These are phyloP conservation scores for Ephemerocybe angulata DNA, from an alignment of 768 basidiomycete species.

Conservation along the genomic window DNA sequence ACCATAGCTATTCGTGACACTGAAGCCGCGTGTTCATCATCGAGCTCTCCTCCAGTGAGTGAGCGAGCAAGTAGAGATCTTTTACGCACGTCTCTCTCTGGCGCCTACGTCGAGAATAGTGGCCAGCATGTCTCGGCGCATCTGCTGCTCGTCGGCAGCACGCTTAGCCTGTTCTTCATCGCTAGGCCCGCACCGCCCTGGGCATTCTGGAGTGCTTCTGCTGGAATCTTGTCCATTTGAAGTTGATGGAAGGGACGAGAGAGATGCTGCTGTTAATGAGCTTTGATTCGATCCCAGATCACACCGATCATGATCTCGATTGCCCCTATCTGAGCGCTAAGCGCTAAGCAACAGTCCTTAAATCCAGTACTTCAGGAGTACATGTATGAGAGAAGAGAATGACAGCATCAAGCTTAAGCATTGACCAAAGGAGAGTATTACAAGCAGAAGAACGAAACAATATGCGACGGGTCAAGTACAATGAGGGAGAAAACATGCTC, in stretches of 20 bases:
- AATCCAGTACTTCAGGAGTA: not conserved
- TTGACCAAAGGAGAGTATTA: constrained; percentile 4
- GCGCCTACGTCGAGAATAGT: constrained; percentile 76
- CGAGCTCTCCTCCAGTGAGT: not conserved
- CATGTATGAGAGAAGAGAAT: not conserved
- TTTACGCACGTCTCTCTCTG: constrained; percentile 68
- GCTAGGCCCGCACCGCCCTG: constrained; percentile 36
- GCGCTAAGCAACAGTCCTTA: too few species aligned
- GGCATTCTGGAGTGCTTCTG: constrained; percentile 44
- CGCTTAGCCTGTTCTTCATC: constrained; percentile 52
- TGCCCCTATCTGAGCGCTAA: not conserved
- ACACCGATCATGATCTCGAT: not conserved
- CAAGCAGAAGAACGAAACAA: not conserved
- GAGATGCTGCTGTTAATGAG: not conserved
- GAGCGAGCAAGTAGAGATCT: not conserved
- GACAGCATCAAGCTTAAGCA: constrained; percentile 3
- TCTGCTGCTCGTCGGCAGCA: constrained; percentile 63
- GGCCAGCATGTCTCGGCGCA: constrained; percentile 71
- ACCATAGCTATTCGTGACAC: constrained; percentile 88
- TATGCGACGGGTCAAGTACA: constrained; percentile 1
- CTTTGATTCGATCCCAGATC: not conserved
- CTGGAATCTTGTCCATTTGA: constrained; percentile 41
- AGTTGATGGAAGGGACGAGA: not conserved
- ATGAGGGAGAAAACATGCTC: constrained; percentile 7
- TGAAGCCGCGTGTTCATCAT: constrained; percentile 24